Percentiles rank a stretch among this genome's conserved stretches.
These are phyloP conservation scores for Phoenix dactylifera DNA, from an alignment of 176 grass and related monocot species.

Conservation along the genomic window DNA sequence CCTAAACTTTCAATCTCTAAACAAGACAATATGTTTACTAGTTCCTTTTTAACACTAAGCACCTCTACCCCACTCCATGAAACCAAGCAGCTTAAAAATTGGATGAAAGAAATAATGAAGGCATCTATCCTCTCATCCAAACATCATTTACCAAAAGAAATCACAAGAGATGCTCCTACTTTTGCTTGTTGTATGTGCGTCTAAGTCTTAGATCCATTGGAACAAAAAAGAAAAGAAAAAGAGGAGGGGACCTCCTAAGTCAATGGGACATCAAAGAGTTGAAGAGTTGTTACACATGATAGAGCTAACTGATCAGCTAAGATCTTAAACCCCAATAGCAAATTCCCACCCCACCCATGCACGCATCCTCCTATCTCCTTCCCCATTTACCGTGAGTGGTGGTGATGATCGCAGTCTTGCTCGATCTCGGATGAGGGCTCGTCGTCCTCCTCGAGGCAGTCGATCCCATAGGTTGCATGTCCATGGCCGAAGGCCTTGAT, in stretches of 20 bases:
- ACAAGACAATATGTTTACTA: no score
- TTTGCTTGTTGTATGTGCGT: not conserved
- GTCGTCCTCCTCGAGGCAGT: slow-evolving; percentile 67
- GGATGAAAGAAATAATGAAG: not conserved
- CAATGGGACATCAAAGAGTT: no score
- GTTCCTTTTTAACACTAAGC: no score
- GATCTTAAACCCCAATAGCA: no score
- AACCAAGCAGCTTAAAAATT: not conserved
- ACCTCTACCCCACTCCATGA: no score
- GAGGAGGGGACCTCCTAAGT: not conserved
- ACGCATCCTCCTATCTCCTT: no score
- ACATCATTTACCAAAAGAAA: not conserved
- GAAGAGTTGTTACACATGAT: no score
- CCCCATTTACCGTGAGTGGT: not conserved
- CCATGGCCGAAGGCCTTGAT: slow-evolving; percentile 56
- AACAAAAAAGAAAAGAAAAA: not conserved
- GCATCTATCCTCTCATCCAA: not conserved
- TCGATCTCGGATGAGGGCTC: slow-evolving; percentile 52
- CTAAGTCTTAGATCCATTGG: not conserved
- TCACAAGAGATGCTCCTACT: slow-evolving; percentile 4
- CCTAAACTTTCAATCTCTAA: no score
- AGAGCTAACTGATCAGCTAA: no score
- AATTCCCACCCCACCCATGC: no score
- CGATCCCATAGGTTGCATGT: slow-evolving; percentile 58
- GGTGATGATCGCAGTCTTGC: slow-evolving; percentile 15